Evolutionary conservation across 352 stramenopile genomes (phyloP), one percentile per base, ranked within the genome.

Genomic region (Phytophthora syringae): DNA sequence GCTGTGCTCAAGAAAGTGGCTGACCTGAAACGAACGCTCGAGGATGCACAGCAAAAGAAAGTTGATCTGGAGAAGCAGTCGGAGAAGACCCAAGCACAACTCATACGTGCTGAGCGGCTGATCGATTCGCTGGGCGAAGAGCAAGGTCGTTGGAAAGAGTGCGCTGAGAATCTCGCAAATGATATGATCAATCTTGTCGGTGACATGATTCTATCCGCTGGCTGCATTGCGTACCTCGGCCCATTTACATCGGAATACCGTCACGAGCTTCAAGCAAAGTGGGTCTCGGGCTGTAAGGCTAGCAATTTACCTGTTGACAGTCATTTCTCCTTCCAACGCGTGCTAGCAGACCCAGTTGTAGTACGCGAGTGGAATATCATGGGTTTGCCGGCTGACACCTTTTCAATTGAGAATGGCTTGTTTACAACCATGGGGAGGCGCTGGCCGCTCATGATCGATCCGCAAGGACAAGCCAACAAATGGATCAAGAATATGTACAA

Each of bases 401-500:
- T 98, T 48, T 97, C 85, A n/a, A 97, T 94, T 21, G 93, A 98
- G 52, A 98, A 98, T 60, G 94, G 93, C 28, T 58, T 98, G 27
- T 96, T 98, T 54, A 95, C 92, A 7, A 98, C 92, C 2, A 89
- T 93, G 75, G 90, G 88, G 4, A 74, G 93, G 1, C 82, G 93
- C 0, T 98, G 93, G 93, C 93, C 94, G 10, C 79, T 98, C 10
- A 97, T 98, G 89, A 98, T 98, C 56, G 94, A 98, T 52, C 94
- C 94, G 1, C 93, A 98, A 60, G 91, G 90, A 21, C 94, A 98
- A 70, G 94, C 90, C 6, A 98, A 98, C 74, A 94, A 95, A 64
- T 98, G 93, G 94, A 92, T 98, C 54, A 93, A 95, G 37, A 96
- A 97, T 62, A 97, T 97, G 87, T 97, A 94, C 72, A 97, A 92